These are phyloP conservation scores for Podaxis carcinomalis DNA, from an alignment of 768 basidiomycete genomes.

Conservation along the genomic window DNA sequence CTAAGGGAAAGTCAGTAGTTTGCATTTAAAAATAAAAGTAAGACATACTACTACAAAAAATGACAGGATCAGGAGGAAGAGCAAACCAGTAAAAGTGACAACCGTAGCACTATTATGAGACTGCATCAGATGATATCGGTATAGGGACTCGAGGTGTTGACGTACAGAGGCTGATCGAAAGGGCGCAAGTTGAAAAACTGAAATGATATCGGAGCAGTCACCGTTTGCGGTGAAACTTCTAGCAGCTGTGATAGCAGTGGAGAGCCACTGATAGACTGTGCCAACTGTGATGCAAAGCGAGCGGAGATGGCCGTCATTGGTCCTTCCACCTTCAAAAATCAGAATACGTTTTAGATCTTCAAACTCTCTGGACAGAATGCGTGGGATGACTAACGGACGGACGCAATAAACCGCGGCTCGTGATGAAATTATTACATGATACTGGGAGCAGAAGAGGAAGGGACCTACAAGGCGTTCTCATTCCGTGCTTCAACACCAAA, in stretches of 20 bases:
- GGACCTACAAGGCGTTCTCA: constrained; percentile 40
- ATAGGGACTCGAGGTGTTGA: background rate
- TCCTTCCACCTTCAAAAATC: constrained; percentile 24
- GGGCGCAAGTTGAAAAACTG: constrained; percentile 46
- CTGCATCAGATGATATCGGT: background rate
- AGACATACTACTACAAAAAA: constrained; percentile 38
- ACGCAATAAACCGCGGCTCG: constrained; percentile 30
- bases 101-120: constrained; percentile 40
- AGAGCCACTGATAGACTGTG: constrained; percentile 23
- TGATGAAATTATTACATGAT: background rate
- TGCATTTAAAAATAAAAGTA: background rate
- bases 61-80: constrained; percentile 46
- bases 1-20: constrained; percentile 14
- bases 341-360: background rate
- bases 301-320: constrained; percentile 31
- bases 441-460: background rate
- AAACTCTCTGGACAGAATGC: background rate
- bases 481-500: constrained; percentile 28
- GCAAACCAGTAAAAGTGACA: constrained; percentile 49
- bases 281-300: constrained; percentile 28
- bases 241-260: constrained; percentile 32
- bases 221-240: constrained; percentile 41
- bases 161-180: constrained; percentile 57
- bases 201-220: constrained; percentile 46
- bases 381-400: constrained; percentile 21